A percentile compares a stretch with the other conserved stretches of the same genome.
phyloP scores from a whole-genome alignment of 108 stramenopile genomes.

The Licmophora abbreviata region DNA sequence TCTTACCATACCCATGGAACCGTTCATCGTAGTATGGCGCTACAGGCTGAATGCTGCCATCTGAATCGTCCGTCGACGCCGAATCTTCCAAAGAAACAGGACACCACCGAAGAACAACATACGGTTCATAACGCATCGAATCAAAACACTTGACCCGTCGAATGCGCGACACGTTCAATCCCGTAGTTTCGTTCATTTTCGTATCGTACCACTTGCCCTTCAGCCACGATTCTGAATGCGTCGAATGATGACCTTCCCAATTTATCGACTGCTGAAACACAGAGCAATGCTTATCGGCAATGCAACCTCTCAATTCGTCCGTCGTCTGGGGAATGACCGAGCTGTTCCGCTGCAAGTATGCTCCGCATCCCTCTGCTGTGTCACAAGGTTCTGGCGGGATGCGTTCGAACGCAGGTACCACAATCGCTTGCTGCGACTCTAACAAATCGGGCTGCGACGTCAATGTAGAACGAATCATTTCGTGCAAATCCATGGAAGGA shows the following conservation, averaged over 20 bases:
- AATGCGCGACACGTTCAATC: constrained; percentile 20
- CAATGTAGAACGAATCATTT: constrained; percentile 11
- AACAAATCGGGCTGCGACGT: background rate
- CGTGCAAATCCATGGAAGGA: constrained; percentile 58
- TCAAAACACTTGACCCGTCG: constrained; percentile 61
- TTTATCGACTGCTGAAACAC: constrained; percentile 69
- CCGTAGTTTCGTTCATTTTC: constrained; percentile 2
- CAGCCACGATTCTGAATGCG: constrained; percentile 61
- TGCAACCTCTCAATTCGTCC: constrained; percentile 51
- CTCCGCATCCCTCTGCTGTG: constrained; percentile 25
- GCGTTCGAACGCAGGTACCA: constrained; percentile 84
- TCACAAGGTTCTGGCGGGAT: constrained; percentile 32
- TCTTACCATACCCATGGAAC: constrained; percentile 86
- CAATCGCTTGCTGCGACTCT: constrained; percentile 35
- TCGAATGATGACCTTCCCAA: constrained; percentile 80
- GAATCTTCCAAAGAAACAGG: constrained; percentile 5
- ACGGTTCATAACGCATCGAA: constrained; percentile 81
- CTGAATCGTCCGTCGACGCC: constrained; percentile 3
- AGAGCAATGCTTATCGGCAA: constrained; percentile 39
- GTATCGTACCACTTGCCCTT: constrained; percentile 47
- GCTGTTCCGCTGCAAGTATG: constrained; percentile 31
- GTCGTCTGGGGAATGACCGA: constrained; percentile 60
- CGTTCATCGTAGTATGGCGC: constrained; percentile 84
- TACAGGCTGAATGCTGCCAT: constrained; percentile 12
- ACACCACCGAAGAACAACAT: constrained; percentile 79